Evolutionary conservation across 805 yeast species (phyloP).

Genomic region (Tetrapisispora arboricola): DNA sequence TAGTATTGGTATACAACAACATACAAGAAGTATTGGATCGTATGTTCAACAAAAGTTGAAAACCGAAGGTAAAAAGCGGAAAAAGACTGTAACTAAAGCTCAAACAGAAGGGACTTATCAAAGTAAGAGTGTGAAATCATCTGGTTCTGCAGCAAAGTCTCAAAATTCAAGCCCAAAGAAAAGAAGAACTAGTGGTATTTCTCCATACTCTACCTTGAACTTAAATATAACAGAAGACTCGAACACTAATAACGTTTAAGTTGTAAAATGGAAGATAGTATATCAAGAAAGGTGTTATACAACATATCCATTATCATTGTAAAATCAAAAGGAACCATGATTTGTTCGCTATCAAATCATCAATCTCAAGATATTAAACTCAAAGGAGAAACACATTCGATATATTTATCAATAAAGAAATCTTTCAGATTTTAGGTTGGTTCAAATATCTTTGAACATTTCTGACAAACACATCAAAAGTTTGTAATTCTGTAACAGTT

Average conservation of each 20-base stretch:
- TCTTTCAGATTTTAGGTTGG: too few species aligned
- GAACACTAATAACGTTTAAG: neutral
- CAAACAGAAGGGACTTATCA: neutral
- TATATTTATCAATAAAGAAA: too few species aligned
- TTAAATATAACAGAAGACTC: neutral
- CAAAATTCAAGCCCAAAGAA: slow-evolving; percentile 4
- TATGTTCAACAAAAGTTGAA: slow-evolving; percentile 1
- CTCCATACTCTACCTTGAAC: slow-evolving; percentile 7
- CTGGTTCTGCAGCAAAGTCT: neutral
- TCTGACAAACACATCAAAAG: too few species aligned
- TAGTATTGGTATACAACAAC: neutral
- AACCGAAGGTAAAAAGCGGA: slow-evolving; percentile 1
- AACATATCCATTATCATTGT: too few species aligned
- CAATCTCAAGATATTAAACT: too few species aligned
- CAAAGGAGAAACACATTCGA: too few species aligned
- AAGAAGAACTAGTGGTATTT: slow-evolving; percentile 11
- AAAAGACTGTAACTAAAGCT: neutral
- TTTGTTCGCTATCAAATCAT: too few species aligned
- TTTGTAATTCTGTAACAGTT: neutral
- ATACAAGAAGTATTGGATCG: slow-evolving; percentile 1
- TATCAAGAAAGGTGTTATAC: too few species aligned
- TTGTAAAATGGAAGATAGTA: too few species aligned
- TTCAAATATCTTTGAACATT: too few species aligned
- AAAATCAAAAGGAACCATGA: too few species aligned
- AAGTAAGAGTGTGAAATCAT: too few species aligned